phyloP scores from a whole-genome alignment of 306 rosid species.

The Astragalus glycyphyllos region DNA sequence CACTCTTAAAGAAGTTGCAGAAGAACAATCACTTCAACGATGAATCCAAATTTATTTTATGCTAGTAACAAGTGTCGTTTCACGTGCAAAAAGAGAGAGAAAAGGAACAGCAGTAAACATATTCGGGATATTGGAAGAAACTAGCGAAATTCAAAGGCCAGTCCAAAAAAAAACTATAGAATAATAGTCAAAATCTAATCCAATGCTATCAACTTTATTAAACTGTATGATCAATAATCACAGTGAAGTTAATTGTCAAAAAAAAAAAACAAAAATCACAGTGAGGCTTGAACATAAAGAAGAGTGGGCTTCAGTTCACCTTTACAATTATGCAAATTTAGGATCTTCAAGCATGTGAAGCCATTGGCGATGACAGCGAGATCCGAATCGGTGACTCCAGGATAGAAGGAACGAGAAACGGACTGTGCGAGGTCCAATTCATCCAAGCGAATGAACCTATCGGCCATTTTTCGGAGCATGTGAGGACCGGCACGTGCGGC shows the following conservation, averaged over 20 bases:
- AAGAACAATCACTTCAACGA: neutral
- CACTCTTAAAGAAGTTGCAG: neutral
- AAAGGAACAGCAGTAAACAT: too few species aligned
- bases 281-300: neutral
- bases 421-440: slow-evolving; percentile 92
- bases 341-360: slow-evolving; percentile 70
- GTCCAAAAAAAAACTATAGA: neutral
- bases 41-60: neutral
- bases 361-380: slow-evolving; percentile 76
- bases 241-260: too few species aligned
- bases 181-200: neutral
- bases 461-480: slow-evolving; percentile 85
- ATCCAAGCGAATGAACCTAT: slow-evolving; percentile 70
- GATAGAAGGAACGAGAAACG: slow-evolving; percentile 88
- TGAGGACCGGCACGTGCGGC: slow-evolving; percentile 91
- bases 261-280: too few species aligned
- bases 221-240: too few species aligned
- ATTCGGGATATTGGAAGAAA: neutral
- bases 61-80: too few species aligned
- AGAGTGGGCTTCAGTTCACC: slow-evolving; percentile 51
- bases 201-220: neutral
- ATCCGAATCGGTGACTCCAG: slow-evolving; percentile 89
- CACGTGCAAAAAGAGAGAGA: too few species aligned
- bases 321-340: slow-evolving; percentile 78
- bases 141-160: slow-evolving; percentile 5